These are phyloP conservation scores for Coccomyxa sp. DNA, from an alignment of 139 green algal species.

Conservation along the genomic window DNA sequence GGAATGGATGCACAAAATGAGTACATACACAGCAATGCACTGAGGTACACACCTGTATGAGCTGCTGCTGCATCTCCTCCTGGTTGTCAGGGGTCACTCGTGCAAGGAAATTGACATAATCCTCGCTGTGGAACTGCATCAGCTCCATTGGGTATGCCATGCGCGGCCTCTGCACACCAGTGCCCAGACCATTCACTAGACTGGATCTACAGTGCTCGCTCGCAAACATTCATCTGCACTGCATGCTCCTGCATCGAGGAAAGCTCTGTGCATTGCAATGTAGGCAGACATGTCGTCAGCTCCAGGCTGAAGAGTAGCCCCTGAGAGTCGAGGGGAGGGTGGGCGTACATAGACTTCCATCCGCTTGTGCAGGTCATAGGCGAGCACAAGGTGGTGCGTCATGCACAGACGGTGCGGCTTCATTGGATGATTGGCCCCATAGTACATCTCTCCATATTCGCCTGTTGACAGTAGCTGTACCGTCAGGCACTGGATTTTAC, in stretches of 20 bases:
- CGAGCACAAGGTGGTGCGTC: slow-evolving; percentile 90
- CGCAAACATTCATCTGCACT: not conserved
- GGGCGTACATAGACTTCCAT: slow-evolving; percentile 84
- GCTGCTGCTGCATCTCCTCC: not conserved
- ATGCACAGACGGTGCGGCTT: slow-evolving; percentile 95
- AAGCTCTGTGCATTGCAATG: too few relatives aligned
- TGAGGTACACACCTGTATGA: not conserved
- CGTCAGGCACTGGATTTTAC: too few relatives aligned
- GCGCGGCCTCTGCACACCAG: slow-evolving; percentile 58
- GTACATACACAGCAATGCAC: too few relatives aligned
- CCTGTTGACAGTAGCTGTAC: slow-evolving; percentile 25
- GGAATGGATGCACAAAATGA: too few relatives aligned
- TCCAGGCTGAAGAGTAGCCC: too few relatives aligned
- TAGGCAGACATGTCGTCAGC: too few relatives aligned
- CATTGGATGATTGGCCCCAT: slow-evolving; percentile 96
- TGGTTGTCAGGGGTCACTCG: slow-evolving; percentile 51
- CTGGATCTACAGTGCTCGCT: not conserved
- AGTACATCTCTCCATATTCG: slow-evolving; percentile 85
- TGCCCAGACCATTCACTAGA: not conserved
- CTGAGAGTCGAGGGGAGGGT: too few relatives aligned
- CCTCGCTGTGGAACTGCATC: slow-evolving; percentile 80
- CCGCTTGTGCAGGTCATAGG: slow-evolving; percentile 89
- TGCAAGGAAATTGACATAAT: slow-evolving; percentile 84
- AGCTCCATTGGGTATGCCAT: slow-evolving; percentile 76
- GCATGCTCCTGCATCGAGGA: too few relatives aligned